These are phyloP conservation scores for Licmophora abbreviata DNA, from an alignment of 108 stramenopile species.

Conservation along the genomic window DNA sequence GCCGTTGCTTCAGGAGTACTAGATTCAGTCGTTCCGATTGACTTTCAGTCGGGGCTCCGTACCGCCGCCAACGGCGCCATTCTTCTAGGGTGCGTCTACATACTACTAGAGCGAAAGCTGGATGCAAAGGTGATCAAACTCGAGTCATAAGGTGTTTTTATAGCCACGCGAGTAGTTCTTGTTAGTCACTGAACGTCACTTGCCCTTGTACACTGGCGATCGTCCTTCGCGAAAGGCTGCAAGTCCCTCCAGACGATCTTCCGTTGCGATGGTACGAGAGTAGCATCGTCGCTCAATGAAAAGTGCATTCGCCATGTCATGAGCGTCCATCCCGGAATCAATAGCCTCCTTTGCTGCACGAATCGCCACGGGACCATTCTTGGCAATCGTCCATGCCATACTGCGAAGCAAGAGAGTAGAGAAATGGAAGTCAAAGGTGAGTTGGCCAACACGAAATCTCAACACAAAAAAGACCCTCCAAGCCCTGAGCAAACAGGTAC, in stretches of 20 bases:
- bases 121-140: slow-evolving; percentile 44
- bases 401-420: slow-evolving; percentile 7
- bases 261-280: slow-evolving; percentile 38
- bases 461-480: too few relatives aligned
- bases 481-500: too few relatives aligned
- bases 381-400: slow-evolving; percentile 49
- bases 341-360: slow-evolving; percentile 72
- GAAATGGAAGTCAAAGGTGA: neutral
- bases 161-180: neutral
- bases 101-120: slow-evolving; percentile 23
- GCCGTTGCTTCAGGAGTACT: slow-evolving; percentile 27
- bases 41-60: slow-evolving; percentile 15
- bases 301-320: slow-evolving; percentile 42
- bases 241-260: slow-evolving; percentile 73
- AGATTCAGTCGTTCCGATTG: slow-evolving; percentile 19
- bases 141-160: neutral
- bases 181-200: too few relatives aligned
- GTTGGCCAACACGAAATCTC: slow-evolving; percentile 6
- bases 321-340: slow-evolving; percentile 36
- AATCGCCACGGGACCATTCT: slow-evolving; percentile 66
- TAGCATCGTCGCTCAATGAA: slow-evolving; percentile 57
- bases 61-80: slow-evolving; percentile 19
- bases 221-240: slow-evolving; percentile 63
- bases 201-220: slow-evolving; percentile 52
- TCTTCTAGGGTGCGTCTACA: slow-evolving; percentile 12